Base-by-base conservation (phyloP, 139 green algal genomes). In the Tetraselmis chui region DNA sequence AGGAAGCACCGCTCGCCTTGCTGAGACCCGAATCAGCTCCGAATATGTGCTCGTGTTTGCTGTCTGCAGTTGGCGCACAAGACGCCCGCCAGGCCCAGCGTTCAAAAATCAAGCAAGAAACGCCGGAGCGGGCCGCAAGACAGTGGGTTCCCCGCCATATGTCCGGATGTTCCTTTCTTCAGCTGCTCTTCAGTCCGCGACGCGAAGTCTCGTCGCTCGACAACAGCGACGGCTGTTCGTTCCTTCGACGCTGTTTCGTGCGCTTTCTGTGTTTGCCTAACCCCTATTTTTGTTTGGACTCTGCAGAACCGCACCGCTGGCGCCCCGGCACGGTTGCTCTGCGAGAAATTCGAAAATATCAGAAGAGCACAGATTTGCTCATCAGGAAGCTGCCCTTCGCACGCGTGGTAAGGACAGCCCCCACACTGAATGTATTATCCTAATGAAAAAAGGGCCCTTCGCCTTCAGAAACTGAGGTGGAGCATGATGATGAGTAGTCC, bases 301-400 rank as follows among this genome's bases (percentile, higher is more conserved):
- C 89, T 23, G 89, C 89, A 86, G 90, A 90, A 86, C 86, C 86
- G 26, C 89, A 92, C 85, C 77, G 89, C 28, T 92, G 91, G 85
- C 84, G 92, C 45, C 92, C 92, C 24, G 92, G 92, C 78, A 95
- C 92, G 22, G 90, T 95, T 25, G 92, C 92, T 29, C 87, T 94
- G 31, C 84, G 92, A 28, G 90, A 93, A 79, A 93, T 93, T 83
- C 85, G 89, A 23, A 90, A 91, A 82, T 93, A 94, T 59, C 92
- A 96, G 86, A 88, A 91, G 31, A 90, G 76, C 76, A 94, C 91
- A 32, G 90, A 93, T 23, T 81, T 96, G 31, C 85, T 96, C 31
- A 94, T 96, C 59, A 84, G 91, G 30, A 96, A 96, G 86, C 86
- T 94, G 29, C 93, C 93, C 32, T 96, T 96, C 91, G 92, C 92